Evolutionary conservation across 805 yeast genomes (phyloP).

Genomic region (Schizosaccharomyces lindneri): DNA sequence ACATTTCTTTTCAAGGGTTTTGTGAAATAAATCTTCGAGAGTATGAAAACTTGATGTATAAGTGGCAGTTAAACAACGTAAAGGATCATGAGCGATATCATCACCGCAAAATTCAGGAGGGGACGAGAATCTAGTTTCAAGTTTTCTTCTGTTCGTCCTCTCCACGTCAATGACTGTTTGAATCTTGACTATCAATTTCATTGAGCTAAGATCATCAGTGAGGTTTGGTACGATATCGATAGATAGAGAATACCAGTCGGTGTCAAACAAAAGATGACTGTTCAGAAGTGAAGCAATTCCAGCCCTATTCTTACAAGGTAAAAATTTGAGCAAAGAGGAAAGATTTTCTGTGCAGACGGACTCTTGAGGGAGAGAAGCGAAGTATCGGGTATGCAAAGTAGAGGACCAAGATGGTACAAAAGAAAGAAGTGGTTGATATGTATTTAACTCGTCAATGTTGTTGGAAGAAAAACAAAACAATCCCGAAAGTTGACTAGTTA

Average conservation of each 20-base stretch:
- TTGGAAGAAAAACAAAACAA: conserved; percentile 86
- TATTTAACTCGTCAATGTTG: conserved; percentile 54
- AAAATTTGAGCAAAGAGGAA: conserved; percentile 70
- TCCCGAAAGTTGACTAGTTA: conserved; percentile 63
- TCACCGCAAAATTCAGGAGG: background rate
- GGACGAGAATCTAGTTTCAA: background rate
- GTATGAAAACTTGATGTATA: background rate
- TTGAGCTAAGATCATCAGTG: conserved; percentile 20
- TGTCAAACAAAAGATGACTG: conserved; percentile 51
- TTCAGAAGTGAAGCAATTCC: conserved; percentile 68
- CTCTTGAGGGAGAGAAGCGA: conserved; percentile 83
- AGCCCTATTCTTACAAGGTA: conserved; percentile 79
- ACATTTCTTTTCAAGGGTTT: background rate
- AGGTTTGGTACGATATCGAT: conserved; percentile 40
- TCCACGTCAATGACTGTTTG: conserved; percentile 51
- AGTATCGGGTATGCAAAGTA: conserved; percentile 17
- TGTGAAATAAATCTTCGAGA: background rate
- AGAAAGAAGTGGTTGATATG: conserved; percentile 14
- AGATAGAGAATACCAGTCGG: conserved; percentile 85
- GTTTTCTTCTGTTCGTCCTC: conserved; percentile 30
- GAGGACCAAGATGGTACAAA: background rate
- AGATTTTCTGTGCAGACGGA: conserved; percentile 91
- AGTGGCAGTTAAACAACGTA: background rate
- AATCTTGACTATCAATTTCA: conserved; percentile 17
- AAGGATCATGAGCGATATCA: background rate